Evolutionary conservation across 306 rosid species (phyloP), one percentile per base, ranked within the genome.

Genomic region (Erythrophleum fordii): DNA sequence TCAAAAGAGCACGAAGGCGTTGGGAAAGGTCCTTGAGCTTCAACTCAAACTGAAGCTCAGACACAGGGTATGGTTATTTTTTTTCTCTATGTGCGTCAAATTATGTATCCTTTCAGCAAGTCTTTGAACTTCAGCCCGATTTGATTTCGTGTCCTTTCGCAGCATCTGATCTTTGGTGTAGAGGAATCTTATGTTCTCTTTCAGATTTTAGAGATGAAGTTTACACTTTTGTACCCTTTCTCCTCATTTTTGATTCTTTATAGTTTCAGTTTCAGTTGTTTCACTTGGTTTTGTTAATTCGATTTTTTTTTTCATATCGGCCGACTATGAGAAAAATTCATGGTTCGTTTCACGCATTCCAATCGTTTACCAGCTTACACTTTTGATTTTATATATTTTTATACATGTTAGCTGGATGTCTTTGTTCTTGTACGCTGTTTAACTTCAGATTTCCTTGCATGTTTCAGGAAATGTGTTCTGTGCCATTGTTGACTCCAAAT

Each of bases 401-500:
- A 11, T 20, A 31, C 58, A 44, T 65, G 6, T 69, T 62, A 41
- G 17, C 5, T 77, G 14, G 1, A 7, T 75, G 82, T 69, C 29
- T 49, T 12, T 26, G 49, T 53, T 69, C 59, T 70, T 42, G 8
- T 44, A 6, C 44, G 20, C 2, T 71, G 4, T 28, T 34, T 89
- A 55, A 82, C 69, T 60, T 72, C 3, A 58, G 68, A 53, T 74
- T 72, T n/a, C n/a, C 44, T 84, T 88, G 87, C 86, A 81, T 88
- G 88, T 81, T 78, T 46, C 94, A 88, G 92, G 85, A 75, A 77
- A 35, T 37, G 73, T 80, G 59, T 79, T 29, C 31, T 42, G 35
- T 56, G 41, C 53, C 28, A 6, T 72, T 53, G 77, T 75, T 59
- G 51, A 35, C 69, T 73, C 67, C 49, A 22, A 81, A 79, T 71